Evolutionary conservation across 352 stramenopile species (phyloP).

Genomic region (Phytophthora agathidicida): DNA sequence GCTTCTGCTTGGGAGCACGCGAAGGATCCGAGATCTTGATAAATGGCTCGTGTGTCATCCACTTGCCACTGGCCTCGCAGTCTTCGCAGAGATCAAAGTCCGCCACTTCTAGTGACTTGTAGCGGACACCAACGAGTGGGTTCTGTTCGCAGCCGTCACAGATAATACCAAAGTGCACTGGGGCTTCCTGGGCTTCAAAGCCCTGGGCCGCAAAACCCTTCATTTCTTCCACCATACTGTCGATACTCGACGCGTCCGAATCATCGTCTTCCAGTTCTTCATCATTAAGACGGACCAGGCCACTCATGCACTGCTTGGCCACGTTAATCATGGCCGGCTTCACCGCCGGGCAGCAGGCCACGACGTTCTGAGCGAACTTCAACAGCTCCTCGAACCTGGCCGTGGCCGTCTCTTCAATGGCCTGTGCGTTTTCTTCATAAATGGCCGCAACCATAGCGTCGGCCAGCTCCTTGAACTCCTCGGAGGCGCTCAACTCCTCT

Average conservation of each 20-base stretch:
- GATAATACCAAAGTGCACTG: conserved; percentile 44
- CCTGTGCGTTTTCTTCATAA: conserved; percentile 34
- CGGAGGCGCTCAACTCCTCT: conserved; percentile 35
- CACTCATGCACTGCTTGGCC: conserved; percentile 45
- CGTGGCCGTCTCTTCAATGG: conserved; percentile 41
- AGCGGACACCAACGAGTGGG: conserved; percentile 68
- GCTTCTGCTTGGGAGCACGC: conserved; percentile 47
- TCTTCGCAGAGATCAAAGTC: conserved; percentile 84
- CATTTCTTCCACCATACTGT: too few species aligned
- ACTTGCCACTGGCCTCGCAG: conserved; percentile 70
- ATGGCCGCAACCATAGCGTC: conserved; percentile 37
- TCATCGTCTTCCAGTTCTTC: conserved; percentile 30
- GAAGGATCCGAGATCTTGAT: conserved; percentile 84
- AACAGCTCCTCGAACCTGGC: conserved; percentile 43
- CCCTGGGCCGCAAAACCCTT: conserved; percentile 5
- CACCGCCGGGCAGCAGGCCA: conserved; percentile 47
- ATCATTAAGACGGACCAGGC: conserved; percentile 44
- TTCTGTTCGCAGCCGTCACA: conserved; percentile 66
- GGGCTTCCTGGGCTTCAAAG: conserved; percentile 20
- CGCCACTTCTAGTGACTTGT: conserved; percentile 74
- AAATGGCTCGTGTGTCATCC: conserved; percentile 57
- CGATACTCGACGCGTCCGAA: conserved; percentile 33
- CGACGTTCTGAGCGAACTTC: conserved; percentile 44
- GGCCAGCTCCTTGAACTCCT: conserved; percentile 48
- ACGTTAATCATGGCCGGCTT: conserved; percentile 51